Evolutionary conservation across 1,284 basidiomycete genomes (phyloP), one percentile per base, ranked within the genome.

Genomic region (Ceratobasidium sp.): DNA sequence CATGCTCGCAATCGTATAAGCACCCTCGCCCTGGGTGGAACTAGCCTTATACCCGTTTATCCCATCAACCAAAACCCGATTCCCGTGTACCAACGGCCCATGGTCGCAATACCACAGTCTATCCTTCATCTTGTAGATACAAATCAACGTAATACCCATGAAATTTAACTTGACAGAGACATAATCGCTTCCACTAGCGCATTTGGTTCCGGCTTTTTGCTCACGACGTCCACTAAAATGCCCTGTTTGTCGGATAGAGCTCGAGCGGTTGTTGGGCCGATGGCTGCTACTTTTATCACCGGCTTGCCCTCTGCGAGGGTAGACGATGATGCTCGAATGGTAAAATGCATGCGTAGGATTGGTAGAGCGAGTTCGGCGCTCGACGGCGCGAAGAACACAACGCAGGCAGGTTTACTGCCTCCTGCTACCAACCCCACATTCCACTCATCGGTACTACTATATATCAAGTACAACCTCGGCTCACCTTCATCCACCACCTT

Each of bases 341-440:
- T 36, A 42, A 90, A 87, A 72, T 83, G 79, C 33, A 83, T 78
- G 14, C 78, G 78, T 30, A 92, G 75, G 30, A 82, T 78, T 0
- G 89, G 89, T 3, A 83, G 79, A 9, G 85, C 87, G 67, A 87
- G 85, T 42, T 82, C 82, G 0, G 90, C 86, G 0, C 86, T 84
- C 1, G 90, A 92, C 1, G 91, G 92, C 0, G 92, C 89, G 76
- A 92, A 93, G 77, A 87, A 86, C 16, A 87, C 85, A 8, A 92
- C 85, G 89, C 40, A 61, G 12, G 25, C 38, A 9, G 21, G 21
- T 18, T 28, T 16, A 12, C 59, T 38, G 21, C 42, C 40, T 18
- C n/a, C 38, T 14, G 42, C 40, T 44, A 46, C 16, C 9, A n/a
- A 44, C n/a, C 14, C 16, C 12, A 42, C 28, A n/a, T 59, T 21